A percentile compares a stretch with the other conserved stretches of the same genome.
Evolutionary conservation across 140 eudicot genomes (phyloP).

Genomic region (Senecio squalidus): DNA sequence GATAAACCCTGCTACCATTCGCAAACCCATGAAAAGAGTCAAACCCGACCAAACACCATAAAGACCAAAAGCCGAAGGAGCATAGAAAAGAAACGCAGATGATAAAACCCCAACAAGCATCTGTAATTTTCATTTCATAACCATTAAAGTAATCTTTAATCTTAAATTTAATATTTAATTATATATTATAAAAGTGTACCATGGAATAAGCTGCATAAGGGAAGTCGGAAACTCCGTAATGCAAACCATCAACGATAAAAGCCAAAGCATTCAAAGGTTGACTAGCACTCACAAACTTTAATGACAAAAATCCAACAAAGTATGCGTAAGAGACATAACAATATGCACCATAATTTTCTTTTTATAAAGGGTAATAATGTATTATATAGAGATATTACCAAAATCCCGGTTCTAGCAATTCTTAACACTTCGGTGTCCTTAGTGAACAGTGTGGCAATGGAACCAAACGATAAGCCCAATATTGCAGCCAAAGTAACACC

Average conservation of each 20-base stretch:
- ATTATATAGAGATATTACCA: constrained; percentile 41
- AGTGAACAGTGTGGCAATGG: constrained; percentile 66
- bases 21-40: constrained; percentile 85
- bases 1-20: constrained; percentile 70
- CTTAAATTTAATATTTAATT: no score
- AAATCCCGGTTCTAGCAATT: constrained; percentile 62
- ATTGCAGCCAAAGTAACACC: constrained; percentile 62
- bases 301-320: constrained; percentile 6
- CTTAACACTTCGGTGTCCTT: constrained; percentile 60
- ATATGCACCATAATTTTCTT: not conserved
- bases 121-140: no score
- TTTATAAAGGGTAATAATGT: not conserved
- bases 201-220: constrained; percentile 82
- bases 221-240: constrained; percentile 89
- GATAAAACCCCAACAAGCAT: constrained; percentile 72
- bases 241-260: constrained; percentile 87
- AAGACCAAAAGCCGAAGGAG: constrained; percentile 64
- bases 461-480: constrained; percentile 68
- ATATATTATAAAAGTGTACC: constrained; percentile 51
- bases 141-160: no score
- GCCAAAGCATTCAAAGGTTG: constrained; percentile 91
- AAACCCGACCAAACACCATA: constrained; percentile 91
- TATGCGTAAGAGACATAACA: not conserved
- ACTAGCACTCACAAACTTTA: constrained; percentile 84
- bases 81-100: constrained; percentile 64